Percentiles rank a stretch among this genome's conserved stretches.
These are phyloP conservation scores for Coniochaeta sp. DNA, from an alignment of 2,329 filamentous ascomycete species.

Conservation along the genomic window DNA sequence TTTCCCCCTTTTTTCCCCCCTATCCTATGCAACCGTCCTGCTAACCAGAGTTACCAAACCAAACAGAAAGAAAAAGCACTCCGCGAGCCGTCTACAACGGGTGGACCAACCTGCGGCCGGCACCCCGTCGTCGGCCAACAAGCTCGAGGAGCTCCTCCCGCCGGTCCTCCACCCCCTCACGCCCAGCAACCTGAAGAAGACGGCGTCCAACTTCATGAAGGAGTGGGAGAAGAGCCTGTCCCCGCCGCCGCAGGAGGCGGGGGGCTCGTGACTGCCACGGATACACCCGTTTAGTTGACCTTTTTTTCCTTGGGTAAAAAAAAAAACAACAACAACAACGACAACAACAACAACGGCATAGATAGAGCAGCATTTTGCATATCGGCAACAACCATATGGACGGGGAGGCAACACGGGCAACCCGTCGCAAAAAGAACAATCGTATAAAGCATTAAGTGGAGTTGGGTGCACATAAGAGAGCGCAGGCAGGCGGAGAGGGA, in stretches of 20 bases:
- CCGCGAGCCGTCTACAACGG: background rate
- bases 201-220: constrained; percentile 78
- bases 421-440: background rate
- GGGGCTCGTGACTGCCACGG: background rate
- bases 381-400: background rate
- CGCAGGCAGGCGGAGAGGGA: background rate
- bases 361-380: background rate
- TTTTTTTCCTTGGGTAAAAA: no score
- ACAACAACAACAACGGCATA: no score
- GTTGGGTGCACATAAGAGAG: background rate
- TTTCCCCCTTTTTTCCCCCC: constrained; percentile 8
- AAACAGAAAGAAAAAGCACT: background rate
- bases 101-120: constrained; percentile 15
- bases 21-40: no score
- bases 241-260: constrained; percentile 28
- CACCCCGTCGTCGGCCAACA: constrained; percentile 19
- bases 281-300: background rate
- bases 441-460: background rate
- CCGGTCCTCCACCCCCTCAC: constrained; percentile 64
- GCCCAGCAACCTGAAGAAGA: constrained; percentile 71
- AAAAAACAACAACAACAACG: no score
- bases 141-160: constrained; percentile 54
- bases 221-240: constrained; percentile 82
- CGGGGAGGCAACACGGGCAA: background rate
- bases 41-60: no score